Conservation (phyloP, 495 filamentous ascomycete genomes). For the Aspergillus heteromorphus region DNA sequence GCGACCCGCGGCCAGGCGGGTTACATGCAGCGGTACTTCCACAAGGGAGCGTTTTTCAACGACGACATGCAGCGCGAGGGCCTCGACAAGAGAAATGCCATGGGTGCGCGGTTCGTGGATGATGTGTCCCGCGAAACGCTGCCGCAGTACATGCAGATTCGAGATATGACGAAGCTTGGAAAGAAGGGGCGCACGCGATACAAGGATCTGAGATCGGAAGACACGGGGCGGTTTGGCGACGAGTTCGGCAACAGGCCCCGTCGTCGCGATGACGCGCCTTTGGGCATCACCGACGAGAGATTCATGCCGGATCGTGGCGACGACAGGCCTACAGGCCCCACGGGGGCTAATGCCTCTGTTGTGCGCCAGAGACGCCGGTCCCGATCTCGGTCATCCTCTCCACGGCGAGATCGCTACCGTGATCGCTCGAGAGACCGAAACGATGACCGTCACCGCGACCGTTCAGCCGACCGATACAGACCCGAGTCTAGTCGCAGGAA, state of each 20-base stretch:
- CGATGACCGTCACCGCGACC: constrained; percentile 31
- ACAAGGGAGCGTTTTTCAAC: constrained; percentile 93
- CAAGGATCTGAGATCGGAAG: constrained; percentile 81
- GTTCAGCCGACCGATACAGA: constrained; percentile 45
- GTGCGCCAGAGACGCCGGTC: constrained; percentile 36
- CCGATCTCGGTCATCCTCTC: constrained; percentile 32
- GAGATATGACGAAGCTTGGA: constrained; percentile 90
- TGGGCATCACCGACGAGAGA: constrained; percentile 58
- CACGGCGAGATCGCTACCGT: constrained; percentile 24
- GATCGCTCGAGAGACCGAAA: constrained; percentile 28
- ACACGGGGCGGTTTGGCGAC: constrained; percentile 82
- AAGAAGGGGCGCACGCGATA: constrained; percentile 90
- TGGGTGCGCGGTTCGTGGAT: constrained; percentile 73
- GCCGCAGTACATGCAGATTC: constrained; percentile 88
- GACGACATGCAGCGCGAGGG: constrained; percentile 70
- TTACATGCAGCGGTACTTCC: constrained; percentile 94
- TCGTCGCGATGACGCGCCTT: constrained; percentile 34
- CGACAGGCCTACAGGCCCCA: constrained; percentile 34
- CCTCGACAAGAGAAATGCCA: constrained; percentile 70
- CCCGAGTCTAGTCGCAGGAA: constrained; percentile 45
- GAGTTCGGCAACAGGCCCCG: constrained; percentile 45
- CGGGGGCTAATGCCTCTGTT: constrained; percentile 46
- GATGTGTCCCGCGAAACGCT: constrained; percentile 72
- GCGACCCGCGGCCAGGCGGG: constrained; percentile 77
- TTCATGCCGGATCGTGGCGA: constrained; percentile 60